These are phyloP conservation scores for Rhizoclosmatium globosum DNA, from an alignment of 192 early-diverging fungal species.

Conservation along the genomic window DNA sequence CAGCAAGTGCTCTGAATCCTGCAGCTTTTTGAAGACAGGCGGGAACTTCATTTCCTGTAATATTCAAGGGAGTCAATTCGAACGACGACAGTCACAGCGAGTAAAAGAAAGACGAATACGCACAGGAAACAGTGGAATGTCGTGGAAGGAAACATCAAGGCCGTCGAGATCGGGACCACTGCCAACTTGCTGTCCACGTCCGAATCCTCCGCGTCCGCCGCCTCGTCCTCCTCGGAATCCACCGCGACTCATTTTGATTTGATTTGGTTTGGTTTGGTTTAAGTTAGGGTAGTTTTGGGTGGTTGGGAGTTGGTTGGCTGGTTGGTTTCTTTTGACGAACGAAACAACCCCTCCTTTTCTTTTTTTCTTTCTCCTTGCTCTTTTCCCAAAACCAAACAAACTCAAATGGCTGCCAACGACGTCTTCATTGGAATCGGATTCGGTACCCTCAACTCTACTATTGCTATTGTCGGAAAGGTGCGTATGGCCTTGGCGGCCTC, in stretches of 20 bases:
- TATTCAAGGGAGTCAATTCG: neutral
- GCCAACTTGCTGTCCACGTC: neutral
- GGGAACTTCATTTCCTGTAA: constrained; percentile 29
- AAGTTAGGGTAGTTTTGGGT: neutral
- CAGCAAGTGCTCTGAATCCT: constrained; percentile 13
- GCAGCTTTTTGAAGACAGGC: constrained; percentile 17
- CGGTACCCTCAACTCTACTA: constrained; percentile 85
- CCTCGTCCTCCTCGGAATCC: constrained; percentile 30
- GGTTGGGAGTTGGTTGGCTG: constrained; percentile 43
- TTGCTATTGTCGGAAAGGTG: constrained; percentile 83
- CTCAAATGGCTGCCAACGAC: constrained; percentile 34
- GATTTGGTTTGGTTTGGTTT: neutral
- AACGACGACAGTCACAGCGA: neutral
- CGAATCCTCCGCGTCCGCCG: constrained; percentile 20
- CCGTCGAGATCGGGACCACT: constrained; percentile 16
- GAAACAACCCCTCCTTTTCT: neutral
- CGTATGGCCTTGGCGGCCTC: constrained; percentile 23
- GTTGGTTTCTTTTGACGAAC: constrained; percentile 33
- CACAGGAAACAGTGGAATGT: constrained; percentile 35
- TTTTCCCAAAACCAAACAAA: constrained; percentile 3
- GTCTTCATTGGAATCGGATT: constrained; percentile 78
- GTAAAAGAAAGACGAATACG: neutral
- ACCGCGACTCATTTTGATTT: constrained; percentile 21
- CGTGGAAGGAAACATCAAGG: constrained; percentile 34
- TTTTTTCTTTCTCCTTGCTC: constrained; percentile 4